Evolutionary conservation across 805 yeast genomes (phyloP).

Genomic region (Candida easanensis): DNA sequence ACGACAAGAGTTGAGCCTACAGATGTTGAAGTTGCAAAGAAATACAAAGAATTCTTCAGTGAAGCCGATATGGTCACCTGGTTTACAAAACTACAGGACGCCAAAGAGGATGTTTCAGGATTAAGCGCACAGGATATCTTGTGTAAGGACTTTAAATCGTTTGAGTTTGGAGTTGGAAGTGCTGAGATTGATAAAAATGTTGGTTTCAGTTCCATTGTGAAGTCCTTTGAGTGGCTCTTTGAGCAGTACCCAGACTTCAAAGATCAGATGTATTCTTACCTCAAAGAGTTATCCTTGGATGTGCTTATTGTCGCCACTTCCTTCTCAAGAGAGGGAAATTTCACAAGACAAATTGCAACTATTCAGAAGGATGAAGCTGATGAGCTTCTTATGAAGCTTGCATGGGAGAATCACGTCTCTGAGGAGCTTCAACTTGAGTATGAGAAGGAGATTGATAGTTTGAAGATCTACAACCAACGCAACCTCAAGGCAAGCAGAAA

Average conservation of each 20-base stretch:
- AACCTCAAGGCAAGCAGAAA: constrained; percentile 72
- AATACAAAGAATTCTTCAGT: constrained; percentile 29
- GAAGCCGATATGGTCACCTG: constrained; percentile 10
- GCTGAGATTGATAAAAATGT: constrained; percentile 34
- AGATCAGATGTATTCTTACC: constrained; percentile 21
- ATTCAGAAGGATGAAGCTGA: constrained; percentile 14
- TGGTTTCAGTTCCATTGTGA: constrained; percentile 79
- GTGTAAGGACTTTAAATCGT: constrained; percentile 82
- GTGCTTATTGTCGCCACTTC: constrained; percentile 16
- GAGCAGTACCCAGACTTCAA: constrained; percentile 25
- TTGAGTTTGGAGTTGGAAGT: constrained; percentile 36
- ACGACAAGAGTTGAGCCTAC: constrained; percentile 56
- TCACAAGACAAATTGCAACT: constrained; percentile 14
- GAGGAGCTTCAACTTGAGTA: constrained; percentile 12
- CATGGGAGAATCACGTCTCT: constrained; percentile 15
- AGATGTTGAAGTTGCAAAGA: constrained; percentile 47
- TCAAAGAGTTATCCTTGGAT: constrained; percentile 6
- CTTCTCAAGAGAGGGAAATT: constrained; percentile 8
- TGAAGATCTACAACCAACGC: constrained; percentile 40
- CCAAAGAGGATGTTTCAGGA: constrained; percentile 64
- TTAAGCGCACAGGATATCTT: constrained; percentile 60
- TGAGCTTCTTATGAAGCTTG: constrained; percentile 18
- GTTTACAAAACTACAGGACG: constrained; percentile 36
- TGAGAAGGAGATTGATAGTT: constrained; percentile 1
- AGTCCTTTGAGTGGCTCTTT: constrained; percentile 46